Percentiles rank a stretch among this genome's conserved stretches.
Conservation (phyloP, 2,329 filamentous ascomycete genomes). For the Aureobasidium musti region DNA sequence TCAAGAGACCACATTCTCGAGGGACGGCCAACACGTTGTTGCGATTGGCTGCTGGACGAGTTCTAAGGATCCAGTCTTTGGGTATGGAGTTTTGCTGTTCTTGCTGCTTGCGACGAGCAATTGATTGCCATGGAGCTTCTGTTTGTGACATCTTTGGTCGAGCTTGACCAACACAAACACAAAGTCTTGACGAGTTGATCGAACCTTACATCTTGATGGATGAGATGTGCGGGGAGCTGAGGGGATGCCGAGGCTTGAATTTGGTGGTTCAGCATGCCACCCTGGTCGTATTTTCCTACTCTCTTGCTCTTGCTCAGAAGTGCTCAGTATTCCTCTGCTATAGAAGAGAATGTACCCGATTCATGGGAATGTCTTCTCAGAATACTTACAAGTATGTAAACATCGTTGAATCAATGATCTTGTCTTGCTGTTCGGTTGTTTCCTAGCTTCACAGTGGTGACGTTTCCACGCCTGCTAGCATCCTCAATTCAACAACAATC, state of each 20-base stretch:
- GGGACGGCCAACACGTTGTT: conserved; percentile 53
- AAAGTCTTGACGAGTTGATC: too few relatives aligned
- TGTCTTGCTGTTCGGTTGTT: background rate
- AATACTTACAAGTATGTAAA: too few relatives aligned
- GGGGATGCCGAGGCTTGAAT: conserved; percentile 5
- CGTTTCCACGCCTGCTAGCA: background rate
- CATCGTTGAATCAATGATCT: too few relatives aligned
- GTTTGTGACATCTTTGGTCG: conserved; percentile 36
- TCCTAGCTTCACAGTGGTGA: background rate
- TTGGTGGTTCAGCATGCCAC: background rate
- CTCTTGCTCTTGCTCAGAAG: background rate
- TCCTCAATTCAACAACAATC: background rate
- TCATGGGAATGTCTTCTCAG: too few relatives aligned
- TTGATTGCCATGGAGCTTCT: conserved; percentile 43
- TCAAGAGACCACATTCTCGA: conserved; percentile 48
- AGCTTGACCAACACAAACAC: background rate
- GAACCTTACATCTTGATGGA: background rate
- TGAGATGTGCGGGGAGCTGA: conserved; percentile 15
- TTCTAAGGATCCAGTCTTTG: conserved; percentile 47
- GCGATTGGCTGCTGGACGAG: conserved; percentile 35
- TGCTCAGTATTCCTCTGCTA: background rate
- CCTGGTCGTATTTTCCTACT: background rate
- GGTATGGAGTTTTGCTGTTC: conserved; percentile 49
- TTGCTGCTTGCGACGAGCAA: conserved; percentile 48
- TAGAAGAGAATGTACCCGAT: too few relatives aligned